Base-by-base conservation (phyloP, 768 basidiomycete species). In the Tulasnella sp. region DNA sequence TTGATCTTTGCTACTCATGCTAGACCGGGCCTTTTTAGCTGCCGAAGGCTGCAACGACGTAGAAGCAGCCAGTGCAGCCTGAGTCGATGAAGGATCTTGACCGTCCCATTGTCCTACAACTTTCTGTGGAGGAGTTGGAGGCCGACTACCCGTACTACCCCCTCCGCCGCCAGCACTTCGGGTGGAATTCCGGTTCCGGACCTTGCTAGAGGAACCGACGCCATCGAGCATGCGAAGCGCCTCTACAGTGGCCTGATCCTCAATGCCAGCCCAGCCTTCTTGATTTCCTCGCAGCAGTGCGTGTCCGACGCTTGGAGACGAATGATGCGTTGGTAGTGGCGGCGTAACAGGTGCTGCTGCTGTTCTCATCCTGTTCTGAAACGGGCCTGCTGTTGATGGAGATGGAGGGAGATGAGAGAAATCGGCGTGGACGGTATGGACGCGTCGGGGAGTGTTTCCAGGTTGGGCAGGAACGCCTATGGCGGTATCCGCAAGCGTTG, bases 221-320 rank as follows among this genome's bases (percentile, higher is more conserved):
- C 95, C 95, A 67, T 99, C 95, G 24, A 99, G 73, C 72, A 95
- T 96, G 56, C 93, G 81, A 34, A 99, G 76, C 8, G 91, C 90
- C 66, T 95, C 93, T 5, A 82, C 88, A 5, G 95, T 93, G 15
- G 85, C 85, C 66, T 88, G 84, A 68, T 94, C 90, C 66, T 90
- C 86, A 66, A 92, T 77, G 62, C 81, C 87, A 11, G 58, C 58
- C 88, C 88, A 92, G 26, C 90, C 90, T 69, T 90, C 85, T 69
- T 92, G 89, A 4, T 86, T 90, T 10, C 90, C 90, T 64, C 88
- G 81, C 24, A 92, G 78, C 56, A 91, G 74, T 1, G 88, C 90
- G 68, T 93, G 89, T 0, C 86, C 89, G 48, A 92, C 87, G 41
- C 64, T 65, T 11, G 65, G 53, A 32, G 67, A 63, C n/a, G 62